Conservation (phyloP, 2,329 filamentous ascomycete species). For the Colletotrichum sidae region DNA sequence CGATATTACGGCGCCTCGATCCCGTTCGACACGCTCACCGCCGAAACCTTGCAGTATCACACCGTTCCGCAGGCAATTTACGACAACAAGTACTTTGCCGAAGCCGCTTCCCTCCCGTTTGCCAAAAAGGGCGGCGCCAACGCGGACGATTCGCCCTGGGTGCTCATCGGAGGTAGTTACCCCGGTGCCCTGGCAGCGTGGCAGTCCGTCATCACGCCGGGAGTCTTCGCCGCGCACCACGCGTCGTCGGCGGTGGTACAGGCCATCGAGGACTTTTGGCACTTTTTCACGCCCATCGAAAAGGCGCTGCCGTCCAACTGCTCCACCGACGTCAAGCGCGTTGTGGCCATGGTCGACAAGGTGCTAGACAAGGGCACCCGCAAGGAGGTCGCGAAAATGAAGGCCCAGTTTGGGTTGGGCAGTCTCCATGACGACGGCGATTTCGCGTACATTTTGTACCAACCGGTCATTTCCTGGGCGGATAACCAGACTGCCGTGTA, state of each 20-base stretch:
- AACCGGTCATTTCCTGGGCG: conserved; percentile 25
- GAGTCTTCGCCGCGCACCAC: conserved; percentile 63
- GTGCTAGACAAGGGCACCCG: conserved; percentile 43
- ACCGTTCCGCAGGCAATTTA: conserved; percentile 30
- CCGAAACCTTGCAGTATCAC: conserved; percentile 35
- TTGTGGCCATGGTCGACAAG: conserved; percentile 59
- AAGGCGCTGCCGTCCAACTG: conserved; percentile 49
- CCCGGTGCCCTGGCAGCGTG: conserved; percentile 62
- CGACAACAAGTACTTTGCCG: conserved; percentile 35
- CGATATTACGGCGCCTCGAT: conserved; percentile 31
- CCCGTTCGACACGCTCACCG: conserved; percentile 27
- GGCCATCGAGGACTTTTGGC: conserved; percentile 57
- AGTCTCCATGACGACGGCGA: conserved; percentile 22
- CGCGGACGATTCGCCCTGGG: conserved; percentile 60
- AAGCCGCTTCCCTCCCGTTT: conserved; percentile 52
- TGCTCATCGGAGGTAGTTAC: conserved; percentile 64
- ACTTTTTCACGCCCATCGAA: conserved; percentile 60
- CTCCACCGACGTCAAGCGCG: conserved; percentile 56
- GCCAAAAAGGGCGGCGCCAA: conserved; percentile 43
- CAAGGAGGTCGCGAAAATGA: conserved; percentile 21
- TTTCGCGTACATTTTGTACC: conserved; percentile 15
- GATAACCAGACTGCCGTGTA: conserved; percentile 1
- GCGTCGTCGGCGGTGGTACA: conserved; percentile 62
- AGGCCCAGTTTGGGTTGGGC: conserved; percentile 25
- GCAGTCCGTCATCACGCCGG: conserved; percentile 57